Evolutionary conservation across 2,329 filamentous ascomycete species (phyloP).

Genomic region (Exophiala mesophila): DNA sequence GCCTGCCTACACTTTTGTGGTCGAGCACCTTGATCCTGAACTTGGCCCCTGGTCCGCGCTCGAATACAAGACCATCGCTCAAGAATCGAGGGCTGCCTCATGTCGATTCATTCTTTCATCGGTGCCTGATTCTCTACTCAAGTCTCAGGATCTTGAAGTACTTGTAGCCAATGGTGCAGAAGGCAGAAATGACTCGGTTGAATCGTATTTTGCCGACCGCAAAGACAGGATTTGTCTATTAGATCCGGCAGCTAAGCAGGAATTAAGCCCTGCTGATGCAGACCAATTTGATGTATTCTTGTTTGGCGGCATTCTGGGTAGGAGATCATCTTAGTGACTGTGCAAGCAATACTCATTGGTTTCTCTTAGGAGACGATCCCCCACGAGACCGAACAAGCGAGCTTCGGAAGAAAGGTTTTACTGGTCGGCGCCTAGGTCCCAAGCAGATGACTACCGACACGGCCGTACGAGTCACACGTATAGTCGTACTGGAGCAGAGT

Average conservation of each 20-base stretch:
- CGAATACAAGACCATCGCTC: constrained; percentile 83
- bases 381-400: constrained; percentile 85
- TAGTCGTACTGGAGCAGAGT: constrained; percentile 83
- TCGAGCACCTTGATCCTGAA: constrained; percentile 94
- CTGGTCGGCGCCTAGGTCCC: constrained; percentile 78
- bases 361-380: constrained; percentile 77
- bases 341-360: no score
- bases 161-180: constrained; percentile 57
- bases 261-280: constrained; percentile 78
- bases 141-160: constrained; percentile 56
- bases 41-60: constrained; percentile 90
- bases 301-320: constrained; percentile 93
- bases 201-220: constrained; percentile 68
- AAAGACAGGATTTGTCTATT: constrained; percentile 80
- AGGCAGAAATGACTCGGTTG: constrained; percentile 72
- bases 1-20: constrained; percentile 71
- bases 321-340: no score
- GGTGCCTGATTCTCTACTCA: constrained; percentile 61
- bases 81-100: constrained; percentile 65
- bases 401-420: constrained; percentile 86
- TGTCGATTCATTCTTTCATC: constrained; percentile 78
- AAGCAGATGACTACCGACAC: constrained; percentile 99
- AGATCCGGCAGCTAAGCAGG: constrained; percentile 76
- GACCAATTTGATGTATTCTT: constrained; percentile 83
- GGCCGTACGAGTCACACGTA: constrained; percentile 85